Evolutionary conservation across 345 rosid species (phyloP), one percentile per base, ranked within the genome.

Genomic region (Boechera divaricarpa): DNA sequence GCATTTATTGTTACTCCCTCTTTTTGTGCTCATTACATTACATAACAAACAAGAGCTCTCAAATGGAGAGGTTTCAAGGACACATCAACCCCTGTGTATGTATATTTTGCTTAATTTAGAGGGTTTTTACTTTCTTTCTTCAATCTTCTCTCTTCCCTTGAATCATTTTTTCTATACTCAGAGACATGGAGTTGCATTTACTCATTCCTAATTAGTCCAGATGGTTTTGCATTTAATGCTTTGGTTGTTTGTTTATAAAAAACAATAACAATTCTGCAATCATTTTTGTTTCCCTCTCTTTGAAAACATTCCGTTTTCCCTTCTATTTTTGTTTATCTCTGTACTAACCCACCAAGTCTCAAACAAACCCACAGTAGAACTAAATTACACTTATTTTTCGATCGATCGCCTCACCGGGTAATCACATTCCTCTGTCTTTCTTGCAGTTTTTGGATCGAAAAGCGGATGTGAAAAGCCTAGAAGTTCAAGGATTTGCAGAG

Each of bases 1-100:
- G 69, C 86, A 82, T 80, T 85, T 79, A 41, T 77, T 77, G 60
- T 69, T 75, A 75, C 79, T 48, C 55, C 77, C 73, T 48, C 55
- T 81, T 86, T 83, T 8, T 51, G 28, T 18, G 28, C 1, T 51
- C 28, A 86, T 82, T 85, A 74, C 83, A 56, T 77, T 81, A 65
- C 66, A 67, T 48, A 85, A 65, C 86, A 89, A 75, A 80, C 74
- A 71, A 73, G 67, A 66, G 21, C 51, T 64, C 58, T 73, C 74
- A 66, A 70, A 91, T 91, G 97, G 97, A 91, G 91, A 86, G 87
- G 79, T 80, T 86, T 24, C 87, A 86, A 86, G 92, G 90, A 83
- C 86, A 83, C 69, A 80, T 86, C 74, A 79, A 87, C 77, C 76
- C 89, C 62, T 82, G 76, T 75, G 94, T 91, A 89, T 82, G 97